These are phyloP conservation scores for Biscogniauxia sp. DNA, from an alignment of 2,329 filamentous ascomycete species.

Conservation along the genomic window DNA sequence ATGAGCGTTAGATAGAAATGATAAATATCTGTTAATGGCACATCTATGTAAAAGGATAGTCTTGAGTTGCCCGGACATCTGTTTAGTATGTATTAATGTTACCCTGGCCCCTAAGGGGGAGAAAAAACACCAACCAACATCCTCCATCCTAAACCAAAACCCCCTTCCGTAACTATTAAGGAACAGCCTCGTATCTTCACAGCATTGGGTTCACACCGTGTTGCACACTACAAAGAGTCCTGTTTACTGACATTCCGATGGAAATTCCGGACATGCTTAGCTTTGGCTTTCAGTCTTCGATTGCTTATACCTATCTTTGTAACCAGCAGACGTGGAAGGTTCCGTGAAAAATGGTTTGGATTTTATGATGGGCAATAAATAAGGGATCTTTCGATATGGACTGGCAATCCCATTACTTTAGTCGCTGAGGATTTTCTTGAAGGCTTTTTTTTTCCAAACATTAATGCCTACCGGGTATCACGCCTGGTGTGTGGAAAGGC, in stretches of 20 bases:
- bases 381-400: no score
- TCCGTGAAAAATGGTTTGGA: not conserved
- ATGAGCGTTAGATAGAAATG: not conserved
- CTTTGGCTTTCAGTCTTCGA: not conserved
- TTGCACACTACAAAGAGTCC: constrained; percentile 12
- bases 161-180: not conserved
- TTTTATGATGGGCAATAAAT: not conserved
- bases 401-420: not conserved
- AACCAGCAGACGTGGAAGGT: not conserved
- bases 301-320: not conserved
- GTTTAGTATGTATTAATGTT: not conserved
- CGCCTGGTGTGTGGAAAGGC: no score
- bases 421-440: not conserved
- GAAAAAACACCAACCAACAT: not conserved
- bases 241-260: constrained; percentile 8
- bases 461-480: no score
- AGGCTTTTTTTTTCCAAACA: not conserved
- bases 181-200: constrained; percentile 9
- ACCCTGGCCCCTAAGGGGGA: not conserved
- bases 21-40: no score
- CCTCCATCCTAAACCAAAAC: not conserved
- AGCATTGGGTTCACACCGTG: constrained; percentile 14
- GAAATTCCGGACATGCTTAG: constrained; percentile 5
- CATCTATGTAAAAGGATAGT: not conserved
- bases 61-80: not conserved